Base-by-base conservation (phyloP, 768 basidiomycete species). In the Pleurotus giganteus region DNA sequence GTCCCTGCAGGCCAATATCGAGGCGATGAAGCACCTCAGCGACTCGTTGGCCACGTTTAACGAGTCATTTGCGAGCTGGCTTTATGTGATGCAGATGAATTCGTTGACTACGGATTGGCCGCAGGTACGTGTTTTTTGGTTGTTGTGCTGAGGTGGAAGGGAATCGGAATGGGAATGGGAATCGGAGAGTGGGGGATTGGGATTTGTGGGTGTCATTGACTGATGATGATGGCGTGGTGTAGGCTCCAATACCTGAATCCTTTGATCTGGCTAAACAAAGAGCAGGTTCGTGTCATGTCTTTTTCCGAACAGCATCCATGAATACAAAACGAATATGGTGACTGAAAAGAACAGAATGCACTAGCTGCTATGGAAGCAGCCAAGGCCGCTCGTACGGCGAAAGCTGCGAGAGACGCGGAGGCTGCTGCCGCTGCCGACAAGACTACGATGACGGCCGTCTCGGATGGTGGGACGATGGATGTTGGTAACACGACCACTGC, bases 31-130 rank as follows among this genome's bases (percentile, higher is more conserved):
- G 57, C 74, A 77, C 23, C 80, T 98, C 58, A 85, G 86, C 67
- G 77, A 86, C 43, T 85, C 90, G 17, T 77, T 98, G 50, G 81
- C 82, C 12, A 85, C 83, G 4, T 96, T 96, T 76, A 97, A 97
- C 66, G 94, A 98, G 69, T 84, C 85, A 12, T 96, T 98, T 64
- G 89, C 94, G 12, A 92, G 90, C 65, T 95, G 86, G 81, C 70
- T 96, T 9, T 95, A 94, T 66, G 84, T 87, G 21, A 86, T 95
- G 84, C 88, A 91, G 65, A 96, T 98, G 92, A 94, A 95, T 65
- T 85, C 92, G 2, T 79, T 96, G 54, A 94, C 93, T n/a, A 86
- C 86, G 0, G 94, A 97, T 66, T 97, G 93, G 93, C 84, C 83
- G 0, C 88, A 94, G 78, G 92, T 87, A 58, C 55, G 77, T 58